Base-by-base conservation (phyloP, 495 filamentous ascomycete genomes). In the Trichocladium uniseriatum region DNA sequence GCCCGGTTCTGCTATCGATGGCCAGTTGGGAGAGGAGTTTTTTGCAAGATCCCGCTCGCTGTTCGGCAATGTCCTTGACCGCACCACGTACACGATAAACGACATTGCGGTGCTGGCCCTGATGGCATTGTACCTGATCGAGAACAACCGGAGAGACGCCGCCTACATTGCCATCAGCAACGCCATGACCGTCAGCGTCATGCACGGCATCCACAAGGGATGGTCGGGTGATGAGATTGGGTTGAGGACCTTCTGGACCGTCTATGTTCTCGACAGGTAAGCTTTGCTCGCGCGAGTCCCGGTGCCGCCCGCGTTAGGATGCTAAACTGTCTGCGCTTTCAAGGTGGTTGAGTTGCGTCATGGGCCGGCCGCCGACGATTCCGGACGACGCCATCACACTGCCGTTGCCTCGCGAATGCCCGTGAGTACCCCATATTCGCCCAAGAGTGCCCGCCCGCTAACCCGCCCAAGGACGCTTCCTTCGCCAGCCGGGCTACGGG, bases 211-310 rank as follows among this genome's bases (percentile, higher is more conserved):
- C 10, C 63, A 73, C 48, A 53, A 59, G 31, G 61, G 66, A 7
- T 50, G 48, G 22, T 45, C 54, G 7, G 51, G 56, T 2, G 52
- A 59, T 38, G 68, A 70, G 44, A 19, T 36, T n/a, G 54, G 53
- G 0, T 63, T 65, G 32, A 49, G 70, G 36, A 53, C 55, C 6
- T 73, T 73, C 28, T 73, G 70, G 70, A 72, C 65, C 8, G 54
- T 70, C 13, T 72, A 67, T 38, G 62, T 65, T 18, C 40, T 73
- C 13, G 70, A 73, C 38, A 54, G 68, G 59, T 71, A 51, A 52
- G 59, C 15, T 18, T 20, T 11, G n/a, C 34, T 35, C 20, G 15
- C 2, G 2, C 20, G 3, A 10, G 31, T 9, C 21, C 0, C 3
- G 1, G 15, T 15, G 24, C 24, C 3, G 4, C 24, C 24, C n/a